These are phyloP conservation scores for Pseudogymnoascus sp. DNA, from an alignment of 2,329 filamentous ascomycete species.

Conservation along the genomic window DNA sequence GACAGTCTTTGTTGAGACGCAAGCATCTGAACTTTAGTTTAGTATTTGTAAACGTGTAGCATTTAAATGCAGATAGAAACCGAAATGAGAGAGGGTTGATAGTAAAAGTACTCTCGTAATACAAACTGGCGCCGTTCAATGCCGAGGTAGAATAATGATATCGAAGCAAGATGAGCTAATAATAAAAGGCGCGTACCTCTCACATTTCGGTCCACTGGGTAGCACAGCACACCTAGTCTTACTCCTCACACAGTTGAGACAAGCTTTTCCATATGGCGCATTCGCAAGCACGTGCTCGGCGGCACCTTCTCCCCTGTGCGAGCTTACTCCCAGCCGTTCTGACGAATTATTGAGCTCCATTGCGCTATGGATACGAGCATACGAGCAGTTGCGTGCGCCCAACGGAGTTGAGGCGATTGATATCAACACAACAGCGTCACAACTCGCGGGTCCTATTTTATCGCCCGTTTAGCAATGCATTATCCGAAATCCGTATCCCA, in stretches of 20 bases:
- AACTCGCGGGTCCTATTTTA: not conserved
- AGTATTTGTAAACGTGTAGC: not conserved
- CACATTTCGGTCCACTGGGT: constrained; percentile 11
- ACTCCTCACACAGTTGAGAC: constrained; percentile 14
- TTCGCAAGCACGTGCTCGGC: constrained; percentile 11
- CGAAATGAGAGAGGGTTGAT: not conserved
- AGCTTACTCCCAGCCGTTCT: not conserved
- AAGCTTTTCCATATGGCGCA: constrained; percentile 15
- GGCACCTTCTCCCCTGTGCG: constrained; percentile 17
- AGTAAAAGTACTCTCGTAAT: not conserved
- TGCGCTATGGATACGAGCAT: not conserved
- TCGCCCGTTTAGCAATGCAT: not conserved
- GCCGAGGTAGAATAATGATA: not conserved
- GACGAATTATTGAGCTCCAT: constrained; percentile 3
- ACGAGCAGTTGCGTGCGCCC: not conserved
- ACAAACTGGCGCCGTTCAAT: not conserved
- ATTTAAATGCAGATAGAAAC: not conserved
- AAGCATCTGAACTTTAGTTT: constrained; percentile 12
- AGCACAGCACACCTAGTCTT: constrained; percentile 13
- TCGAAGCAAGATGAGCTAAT: not conserved
- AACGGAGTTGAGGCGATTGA: constrained; percentile 4
- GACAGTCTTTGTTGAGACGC: constrained; percentile 15
- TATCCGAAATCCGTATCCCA: not conserved
- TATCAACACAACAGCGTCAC: constrained; percentile 2
- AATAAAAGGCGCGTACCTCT: constrained; percentile 12